Evolutionary conservation across 108 stramenopile genomes (phyloP), one percentile per base, ranked within the genome.

Genomic region (Pelagomonas calceolata): DNA sequence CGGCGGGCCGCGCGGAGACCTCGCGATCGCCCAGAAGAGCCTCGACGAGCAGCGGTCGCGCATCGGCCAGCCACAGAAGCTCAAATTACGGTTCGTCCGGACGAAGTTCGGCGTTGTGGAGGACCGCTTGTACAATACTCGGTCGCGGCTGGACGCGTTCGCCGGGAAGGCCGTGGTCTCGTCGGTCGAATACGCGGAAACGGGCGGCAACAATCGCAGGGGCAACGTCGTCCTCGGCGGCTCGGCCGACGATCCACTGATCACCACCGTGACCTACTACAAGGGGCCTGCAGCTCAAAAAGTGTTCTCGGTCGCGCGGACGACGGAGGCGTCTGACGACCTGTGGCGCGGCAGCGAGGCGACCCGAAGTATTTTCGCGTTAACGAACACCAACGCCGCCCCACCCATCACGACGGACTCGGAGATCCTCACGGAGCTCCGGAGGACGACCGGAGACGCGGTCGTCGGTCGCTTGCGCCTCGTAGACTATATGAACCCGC

Each of bases 281-380:
- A 88, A 88, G 68, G 90, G 90, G 30, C 90, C 90, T 0, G 90
- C 88, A 16, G 90, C 88, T 16, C 90, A 91, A 68, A 91, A 89
- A 69, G 85, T 80, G 30, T 91, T 89, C 77, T 78, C 88, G 12
- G 72, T 85, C 36, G 77, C 84, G 14, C 86, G 85, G 80, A n/a
- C 66, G 74, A 12, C 51, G 51, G 51, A 60, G 51, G 51, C 3
- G 3, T 1, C 21, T 26, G 51, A 60, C 26, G 51, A 26, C 51
- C 7, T 60, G 21, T 26, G 51, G 26, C 51, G 51, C 51, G 51
- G 51, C 51, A 4, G 21, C 51, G 51, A 60, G 51, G 51, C 51
- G 51, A 81, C 84, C 66, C 83, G 90, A 72, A 81, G 86, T 36
- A 89, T 91, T 69, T 91, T 91, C 81, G 88, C 90, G 12, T 72